Evolutionary conservation across 129 eudicot genomes (phyloP).

Genomic region (Apium graveolens): DNA sequence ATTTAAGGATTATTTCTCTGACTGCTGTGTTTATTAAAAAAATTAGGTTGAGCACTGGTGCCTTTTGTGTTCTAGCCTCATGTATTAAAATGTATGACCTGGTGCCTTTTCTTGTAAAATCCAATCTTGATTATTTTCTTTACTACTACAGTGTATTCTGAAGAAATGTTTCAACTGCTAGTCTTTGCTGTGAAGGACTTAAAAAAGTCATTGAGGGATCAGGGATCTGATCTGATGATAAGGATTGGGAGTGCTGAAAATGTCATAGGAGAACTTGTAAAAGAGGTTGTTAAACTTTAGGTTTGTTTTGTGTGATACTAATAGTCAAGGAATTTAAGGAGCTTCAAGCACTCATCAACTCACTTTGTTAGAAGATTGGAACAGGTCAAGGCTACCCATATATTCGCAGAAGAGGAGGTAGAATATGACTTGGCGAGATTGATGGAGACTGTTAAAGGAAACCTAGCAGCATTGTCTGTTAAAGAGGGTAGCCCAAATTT

Average conservation of each 20-base stretch:
- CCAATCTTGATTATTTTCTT: constrained; percentile 12
- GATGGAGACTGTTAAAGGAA: constrained; percentile 45
- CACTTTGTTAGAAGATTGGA: constrained; percentile 36
- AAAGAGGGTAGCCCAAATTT: constrained; percentile 35
- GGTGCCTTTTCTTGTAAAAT: background rate
- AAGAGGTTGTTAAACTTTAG: constrained; percentile 67
- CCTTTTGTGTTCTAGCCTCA: background rate
- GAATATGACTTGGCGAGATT: constrained; percentile 52
- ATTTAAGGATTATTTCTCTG: background rate
- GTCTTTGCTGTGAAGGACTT: constrained; percentile 74
- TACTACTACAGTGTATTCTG: constrained; percentile 50
- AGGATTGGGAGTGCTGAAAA: constrained; percentile 68
- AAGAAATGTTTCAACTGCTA: constrained; percentile 68
- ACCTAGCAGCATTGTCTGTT: constrained; percentile 22
- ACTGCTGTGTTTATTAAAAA: background rate
- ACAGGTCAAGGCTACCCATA: constrained; percentile 70
- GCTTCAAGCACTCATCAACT: constrained; percentile 25
- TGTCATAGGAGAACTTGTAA: constrained; percentile 53
- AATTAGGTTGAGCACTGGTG: background rate
- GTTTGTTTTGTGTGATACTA: constrained; percentile 30
- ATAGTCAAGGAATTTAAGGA: constrained; percentile 17
- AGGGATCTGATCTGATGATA: constrained; percentile 84
- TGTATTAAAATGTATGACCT: background rate
- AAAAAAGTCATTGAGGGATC: constrained; percentile 53
- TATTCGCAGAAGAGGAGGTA: constrained; percentile 78